Evolutionary conservation across 2,329 filamentous ascomycete genomes (phyloP).

Genomic region (Cladosporium sp.): DNA sequence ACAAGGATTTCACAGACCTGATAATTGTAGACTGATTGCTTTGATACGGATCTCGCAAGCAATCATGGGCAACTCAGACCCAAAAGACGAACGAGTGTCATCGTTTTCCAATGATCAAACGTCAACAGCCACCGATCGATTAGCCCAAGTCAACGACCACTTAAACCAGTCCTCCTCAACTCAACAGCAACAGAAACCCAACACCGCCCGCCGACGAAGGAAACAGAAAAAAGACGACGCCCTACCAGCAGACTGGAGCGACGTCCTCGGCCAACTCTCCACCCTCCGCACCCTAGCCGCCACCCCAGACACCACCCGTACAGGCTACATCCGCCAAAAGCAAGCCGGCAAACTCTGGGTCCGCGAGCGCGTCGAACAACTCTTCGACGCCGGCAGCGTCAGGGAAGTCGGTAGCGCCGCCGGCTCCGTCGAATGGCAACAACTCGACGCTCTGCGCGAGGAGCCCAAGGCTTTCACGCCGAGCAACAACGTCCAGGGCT

Average conservation of each 20-base stretch:
- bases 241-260: conserved; percentile 63
- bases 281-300: conserved; percentile 55
- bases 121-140: conserved; percentile 30
- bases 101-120: neutral
- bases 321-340: conserved; percentile 65
- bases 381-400: conserved; percentile 61
- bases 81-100: neutral
- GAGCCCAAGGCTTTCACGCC: conserved; percentile 57
- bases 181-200: conserved; percentile 23
- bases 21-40: no score
- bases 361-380: conserved; percentile 59
- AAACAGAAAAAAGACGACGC: conserved; percentile 39
- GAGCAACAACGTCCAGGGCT: conserved; percentile 63
- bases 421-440: conserved; percentile 61
- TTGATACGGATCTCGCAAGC: neutral
- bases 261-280: conserved; percentile 60
- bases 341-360: conserved; percentile 67
- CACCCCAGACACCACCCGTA: conserved; percentile 56
- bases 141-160: conserved; percentile 36
- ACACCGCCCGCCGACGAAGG: conserved; percentile 26
- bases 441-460: conserved; percentile 46
- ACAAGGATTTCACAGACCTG: no score
- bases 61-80: conserved; percentile 3
- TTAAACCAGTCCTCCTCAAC: conserved; percentile 38
- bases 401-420: conserved; percentile 62